These are phyloP conservation scores for Polytrichum commune DNA, from an alignment of 225 moss, liverwort and hornwort genomes.

Conservation along the genomic window DNA sequence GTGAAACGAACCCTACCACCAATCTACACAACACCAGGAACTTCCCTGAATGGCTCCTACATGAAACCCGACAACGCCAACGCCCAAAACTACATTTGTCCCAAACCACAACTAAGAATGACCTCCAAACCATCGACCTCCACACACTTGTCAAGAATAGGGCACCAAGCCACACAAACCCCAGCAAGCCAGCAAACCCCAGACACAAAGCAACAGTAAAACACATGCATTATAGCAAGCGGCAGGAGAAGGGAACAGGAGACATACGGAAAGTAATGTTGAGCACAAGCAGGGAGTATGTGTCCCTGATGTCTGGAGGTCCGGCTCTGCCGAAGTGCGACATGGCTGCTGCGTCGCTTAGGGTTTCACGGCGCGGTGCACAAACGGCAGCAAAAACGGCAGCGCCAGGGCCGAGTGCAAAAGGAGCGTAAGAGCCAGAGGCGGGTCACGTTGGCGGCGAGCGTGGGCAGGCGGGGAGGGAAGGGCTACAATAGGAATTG, in stretches of 20 bases:
- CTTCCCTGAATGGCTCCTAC: no score
- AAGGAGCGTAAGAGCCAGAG: no score
- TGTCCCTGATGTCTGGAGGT: conserved; percentile 92
- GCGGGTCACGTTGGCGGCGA: neutral
- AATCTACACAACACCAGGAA: no score
- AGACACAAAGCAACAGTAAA: neutral
- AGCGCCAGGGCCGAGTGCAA: neutral
- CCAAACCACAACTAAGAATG: no score
- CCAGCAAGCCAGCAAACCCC: no score
- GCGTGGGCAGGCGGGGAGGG: neutral
- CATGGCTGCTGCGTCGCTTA: conserved; percentile 34
- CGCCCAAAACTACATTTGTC: no score
- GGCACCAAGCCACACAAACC: no score
- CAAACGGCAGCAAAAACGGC: neutral
- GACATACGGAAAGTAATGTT: conserved; percentile 95
- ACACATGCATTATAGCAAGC: neutral
- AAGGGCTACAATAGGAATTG: neutral
- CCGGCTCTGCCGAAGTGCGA: conserved; percentile 95
- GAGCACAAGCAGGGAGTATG: conserved; percentile 91
- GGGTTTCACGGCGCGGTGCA: no score
- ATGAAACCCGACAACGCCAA: no score
- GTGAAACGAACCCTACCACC: no score
- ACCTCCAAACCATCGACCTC: no score
- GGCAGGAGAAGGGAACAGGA: neutral
- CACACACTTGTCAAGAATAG: no score